Percentiles rank a stretch among this genome's conserved stretches.
Evolutionary conservation across 208 protist genomes (phyloP).

Genomic region (Acanthamoeba royreba): DNA sequence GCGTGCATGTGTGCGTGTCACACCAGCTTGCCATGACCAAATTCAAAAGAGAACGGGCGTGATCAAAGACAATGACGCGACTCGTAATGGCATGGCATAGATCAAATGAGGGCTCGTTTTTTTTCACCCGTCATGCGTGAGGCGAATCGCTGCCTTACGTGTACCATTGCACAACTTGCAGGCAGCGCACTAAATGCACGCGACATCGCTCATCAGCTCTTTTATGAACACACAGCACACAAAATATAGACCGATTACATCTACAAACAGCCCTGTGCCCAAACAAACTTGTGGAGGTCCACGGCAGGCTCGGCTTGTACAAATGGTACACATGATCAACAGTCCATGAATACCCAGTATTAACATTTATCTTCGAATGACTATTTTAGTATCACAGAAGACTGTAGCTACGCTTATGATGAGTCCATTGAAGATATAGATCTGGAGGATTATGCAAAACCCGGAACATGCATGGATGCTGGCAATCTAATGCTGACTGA

Average conservation of each 20-base stretch:
- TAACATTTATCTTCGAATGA: neutral
- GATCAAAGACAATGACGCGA: neutral
- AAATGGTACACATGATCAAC: neutral
- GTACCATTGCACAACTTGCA: neutral
- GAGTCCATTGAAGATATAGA: slow-evolving; percentile 7
- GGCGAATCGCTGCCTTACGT: neutral
- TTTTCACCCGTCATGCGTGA: neutral
- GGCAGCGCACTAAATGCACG: neutral
- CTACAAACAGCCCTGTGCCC: neutral
- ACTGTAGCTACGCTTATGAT: neutral
- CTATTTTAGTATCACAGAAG: neutral
- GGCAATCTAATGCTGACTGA: slow-evolving; percentile 3
- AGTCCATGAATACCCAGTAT: neutral
- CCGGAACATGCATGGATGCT: neutral
- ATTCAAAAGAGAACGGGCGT: no score
- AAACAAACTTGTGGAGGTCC: neutral
- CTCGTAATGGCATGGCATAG: neutral
- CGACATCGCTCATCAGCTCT: neutral
- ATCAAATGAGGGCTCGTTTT: neutral
- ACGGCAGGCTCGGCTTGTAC: neutral
- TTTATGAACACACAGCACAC: neutral
- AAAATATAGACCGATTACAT: neutral
- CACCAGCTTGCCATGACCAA: no score
- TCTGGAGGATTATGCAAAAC: neutral
- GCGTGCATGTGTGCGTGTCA: no score